Evolutionary conservation across 148 eudicot genomes (phyloP), one percentile per base, ranked within the genome.

Genomic region (Rhododendron ovatum): DNA sequence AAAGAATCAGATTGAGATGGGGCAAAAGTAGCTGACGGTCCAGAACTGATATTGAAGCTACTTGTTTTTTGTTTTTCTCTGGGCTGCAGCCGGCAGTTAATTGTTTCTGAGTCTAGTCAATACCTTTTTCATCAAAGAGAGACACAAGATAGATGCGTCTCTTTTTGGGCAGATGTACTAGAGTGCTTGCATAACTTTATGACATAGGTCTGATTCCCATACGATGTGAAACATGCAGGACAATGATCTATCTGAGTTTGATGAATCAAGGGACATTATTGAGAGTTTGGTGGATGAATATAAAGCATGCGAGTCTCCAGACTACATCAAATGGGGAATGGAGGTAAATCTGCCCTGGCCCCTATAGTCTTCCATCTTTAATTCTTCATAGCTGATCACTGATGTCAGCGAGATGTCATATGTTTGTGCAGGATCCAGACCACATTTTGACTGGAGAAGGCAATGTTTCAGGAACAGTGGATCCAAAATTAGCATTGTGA

Each of bases 251-350:
- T 95, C 99, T 0, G 99, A 98, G 88, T 92, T 98, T 88, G 99
- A 98, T 84, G 99, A 98, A 91, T 95, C 99, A 74, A 94, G 98
- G 89, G 99, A 95, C 87, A 91, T 94, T 85, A 94, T 98, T 69
- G 96, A 94, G 89, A 92, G 94, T 88, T 92, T 98, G 91, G 98
- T 98, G 80, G 99, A 98, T 79, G 99, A 98, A 88, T 95, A 98
- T 89, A 98, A 98, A 94, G 99, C 99, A 50, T 98, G 99, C 85
- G 99, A 98, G 89, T 98, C 99, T 84, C 96, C 98, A 39, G 98
- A 98, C 89, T 98, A 95, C 91, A 95, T 94, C 92, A 95, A 98
- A 92, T 98, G 99, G 99, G 99, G 99, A 88, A 93, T 98, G 98
- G 98, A 98, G 99, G 99, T 95, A 89, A 48, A 50, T 50, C 22